Evolutionary conservation across 2,329 filamentous ascomycete species (phyloP).

Genomic region (Diaporthe sp.): DNA sequence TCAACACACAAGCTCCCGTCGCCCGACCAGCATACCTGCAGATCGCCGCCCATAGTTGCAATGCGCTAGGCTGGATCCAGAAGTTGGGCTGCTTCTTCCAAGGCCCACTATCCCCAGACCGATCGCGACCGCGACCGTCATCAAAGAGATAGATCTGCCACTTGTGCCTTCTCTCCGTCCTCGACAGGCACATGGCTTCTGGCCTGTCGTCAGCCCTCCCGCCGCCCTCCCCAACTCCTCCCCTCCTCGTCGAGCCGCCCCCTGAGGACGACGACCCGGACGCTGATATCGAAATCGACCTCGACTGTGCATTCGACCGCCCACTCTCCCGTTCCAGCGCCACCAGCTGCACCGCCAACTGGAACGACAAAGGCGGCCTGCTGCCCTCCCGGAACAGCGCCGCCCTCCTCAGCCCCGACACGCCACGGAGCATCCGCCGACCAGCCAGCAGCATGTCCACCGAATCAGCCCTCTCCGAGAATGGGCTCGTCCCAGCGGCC

Average conservation of each 20-base stretch:
- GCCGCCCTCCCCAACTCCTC: constrained; percentile 76
- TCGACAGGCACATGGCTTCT: constrained; percentile 66
- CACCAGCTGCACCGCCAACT: constrained; percentile 41
- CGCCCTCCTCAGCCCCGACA: constrained; percentile 47
- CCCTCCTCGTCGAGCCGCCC: constrained; percentile 60
- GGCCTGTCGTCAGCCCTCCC: constrained; percentile 70
- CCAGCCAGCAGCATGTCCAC: constrained; percentile 53
- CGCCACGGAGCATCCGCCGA: constrained; percentile 45
- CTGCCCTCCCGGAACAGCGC: constrained; percentile 40
- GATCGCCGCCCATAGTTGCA: constrained; percentile 26
- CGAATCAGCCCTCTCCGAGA: constrained; percentile 48
- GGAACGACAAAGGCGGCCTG: constrained; percentile 42
- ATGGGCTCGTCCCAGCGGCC: constrained; percentile 44
- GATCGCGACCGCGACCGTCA: constrained; percentile 23
- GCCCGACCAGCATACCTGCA: constrained; percentile 19
- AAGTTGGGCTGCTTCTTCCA: constrained; percentile 30
- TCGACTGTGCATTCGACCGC: constrained; percentile 45
- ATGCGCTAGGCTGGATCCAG: constrained; percentile 39
- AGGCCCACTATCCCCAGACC: constrained; percentile 30
- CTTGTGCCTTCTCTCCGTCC: constrained; percentile 12
- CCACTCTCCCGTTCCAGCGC: constrained; percentile 45
- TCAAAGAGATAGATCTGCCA: constrained; percentile 10
- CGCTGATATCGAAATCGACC: constrained; percentile 45
- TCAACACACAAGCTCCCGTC: constrained; percentile 13
- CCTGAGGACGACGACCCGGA: constrained; percentile 55